phyloP scores from a whole-genome alignment of 352 stramenopile genomes.

The Pythium volutum region DNA sequence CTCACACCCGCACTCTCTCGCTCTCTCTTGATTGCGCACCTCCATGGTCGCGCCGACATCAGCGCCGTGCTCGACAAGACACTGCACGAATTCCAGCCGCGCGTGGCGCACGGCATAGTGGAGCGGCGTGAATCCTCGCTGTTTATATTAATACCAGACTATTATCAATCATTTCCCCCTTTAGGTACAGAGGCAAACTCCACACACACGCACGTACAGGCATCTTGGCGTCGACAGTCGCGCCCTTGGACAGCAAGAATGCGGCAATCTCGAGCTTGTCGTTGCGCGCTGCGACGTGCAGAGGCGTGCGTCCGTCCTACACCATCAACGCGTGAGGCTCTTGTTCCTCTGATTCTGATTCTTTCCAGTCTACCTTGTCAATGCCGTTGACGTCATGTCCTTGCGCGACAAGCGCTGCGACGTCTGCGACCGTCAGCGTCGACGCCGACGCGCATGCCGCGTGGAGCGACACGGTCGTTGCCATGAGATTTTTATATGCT shows the following conservation, averaged over 20 bases:
- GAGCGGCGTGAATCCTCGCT: constrained; percentile 20
- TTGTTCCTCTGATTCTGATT: neutral
- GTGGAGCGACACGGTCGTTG: constrained; percentile 1
- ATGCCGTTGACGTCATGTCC: constrained; percentile 1
- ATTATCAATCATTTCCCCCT: no score
- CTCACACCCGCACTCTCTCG: neutral
- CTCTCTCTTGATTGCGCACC: neutral
- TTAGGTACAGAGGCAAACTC: no score
- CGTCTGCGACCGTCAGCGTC: neutral
- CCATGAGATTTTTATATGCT: neutral
- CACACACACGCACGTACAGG: no score
- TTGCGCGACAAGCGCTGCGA: constrained; percentile 1
- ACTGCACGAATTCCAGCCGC: constrained; percentile 5
- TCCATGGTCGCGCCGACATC: constrained; percentile 15
- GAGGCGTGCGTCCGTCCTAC: constrained; percentile 14
- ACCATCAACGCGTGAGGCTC: neutral
- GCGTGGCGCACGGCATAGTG: constrained; percentile 19
- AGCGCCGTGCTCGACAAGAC: constrained; percentile 14
- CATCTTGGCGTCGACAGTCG: constrained; percentile 13
- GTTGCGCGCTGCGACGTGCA: constrained; percentile 13
- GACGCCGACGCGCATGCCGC: constrained; percentile 5
- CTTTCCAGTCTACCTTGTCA: neutral
- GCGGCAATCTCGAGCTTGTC: constrained; percentile 11
- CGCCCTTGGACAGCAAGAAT: constrained; percentile 15
- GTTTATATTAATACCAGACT: neutral